phyloP scores from a whole-genome alignment of 768 basidiomycete species.

The Cantharellus anzutake region DNA sequence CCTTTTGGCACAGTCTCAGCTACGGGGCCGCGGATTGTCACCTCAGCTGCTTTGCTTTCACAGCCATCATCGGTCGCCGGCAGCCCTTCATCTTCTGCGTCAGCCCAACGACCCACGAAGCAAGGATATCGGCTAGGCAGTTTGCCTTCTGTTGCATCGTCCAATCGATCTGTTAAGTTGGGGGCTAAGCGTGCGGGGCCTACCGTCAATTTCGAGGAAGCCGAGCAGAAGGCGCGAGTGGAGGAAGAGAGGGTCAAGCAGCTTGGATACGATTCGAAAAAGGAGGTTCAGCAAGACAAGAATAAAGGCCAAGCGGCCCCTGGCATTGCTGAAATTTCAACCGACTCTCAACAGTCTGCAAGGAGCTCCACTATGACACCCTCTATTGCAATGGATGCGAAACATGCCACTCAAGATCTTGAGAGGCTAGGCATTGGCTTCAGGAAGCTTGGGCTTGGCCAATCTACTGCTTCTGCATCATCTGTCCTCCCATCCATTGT shows the following conservation, averaged over 20 bases:
- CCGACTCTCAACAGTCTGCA: slow-evolving; percentile 8
- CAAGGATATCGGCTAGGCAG: slow-evolving; percentile 24
- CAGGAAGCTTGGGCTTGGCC: slow-evolving; percentile 68
- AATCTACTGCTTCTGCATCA: slow-evolving; percentile 34
- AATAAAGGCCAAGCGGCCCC: slow-evolving; percentile 29
- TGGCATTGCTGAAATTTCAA: slow-evolving; percentile 16
- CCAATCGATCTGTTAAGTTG: slow-evolving; percentile 33
- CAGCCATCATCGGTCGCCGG: slow-evolving; percentile 26
- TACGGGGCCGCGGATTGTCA: slow-evolving; percentile 22
- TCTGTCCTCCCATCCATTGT: not conserved
- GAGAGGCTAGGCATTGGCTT: slow-evolving; percentile 50
- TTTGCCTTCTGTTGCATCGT: slow-evolving; percentile 12
- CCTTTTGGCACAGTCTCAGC: slow-evolving; percentile 18
- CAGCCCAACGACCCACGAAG: slow-evolving; percentile 14
- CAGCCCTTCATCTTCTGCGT: slow-evolving; percentile 39
- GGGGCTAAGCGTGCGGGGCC: slow-evolving; percentile 75
- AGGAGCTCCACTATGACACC: slow-evolving; percentile 9
- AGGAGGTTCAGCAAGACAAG: slow-evolving; percentile 64
- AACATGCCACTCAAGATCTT: slow-evolving; percentile 29
- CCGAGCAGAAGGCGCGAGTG: slow-evolving; percentile 73
- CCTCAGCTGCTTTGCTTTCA: slow-evolving; percentile 14
- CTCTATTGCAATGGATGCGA: slow-evolving; percentile 15
- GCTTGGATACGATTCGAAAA: slow-evolving; percentile 74
- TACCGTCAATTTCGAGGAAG: slow-evolving; percentile 84
- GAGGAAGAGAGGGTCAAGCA: slow-evolving; percentile 87